Conservation (phyloP, 2,329 filamentous ascomycete species). For the Claviceps pazoutovae region DNA sequence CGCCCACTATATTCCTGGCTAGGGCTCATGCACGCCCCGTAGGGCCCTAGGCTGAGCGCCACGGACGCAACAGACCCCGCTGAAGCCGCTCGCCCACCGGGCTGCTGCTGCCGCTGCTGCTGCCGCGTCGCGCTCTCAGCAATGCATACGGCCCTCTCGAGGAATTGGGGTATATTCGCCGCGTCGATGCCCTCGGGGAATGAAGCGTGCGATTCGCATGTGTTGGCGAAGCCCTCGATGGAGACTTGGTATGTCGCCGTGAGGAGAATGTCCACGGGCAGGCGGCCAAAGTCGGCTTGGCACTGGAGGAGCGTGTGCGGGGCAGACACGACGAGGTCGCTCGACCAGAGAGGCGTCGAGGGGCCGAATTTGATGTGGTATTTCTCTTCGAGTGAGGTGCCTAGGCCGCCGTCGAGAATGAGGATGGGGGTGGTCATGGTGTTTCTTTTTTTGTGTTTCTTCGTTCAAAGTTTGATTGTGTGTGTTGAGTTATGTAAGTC, state of each 20-base stretch:
- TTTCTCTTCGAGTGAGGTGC: constrained; percentile 48
- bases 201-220: constrained; percentile 20
- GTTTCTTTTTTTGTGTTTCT: not conserved
- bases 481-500: too few species aligned
- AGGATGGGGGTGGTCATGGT: constrained; percentile 3
- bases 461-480: too few species aligned
- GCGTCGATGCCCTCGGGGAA: constrained; percentile 30
- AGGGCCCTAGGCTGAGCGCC: constrained; percentile 50
- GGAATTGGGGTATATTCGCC: constrained; percentile 24
- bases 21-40: constrained; percentile 53
- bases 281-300: constrained; percentile 39
- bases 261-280: constrained; percentile 48
- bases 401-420: constrained; percentile 53
- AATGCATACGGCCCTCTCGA: constrained; percentile 31
- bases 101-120: not conserved
- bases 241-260: constrained; percentile 57
- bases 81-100: too few species aligned
- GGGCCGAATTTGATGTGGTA: constrained; percentile 38
- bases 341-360: constrained; percentile 51
- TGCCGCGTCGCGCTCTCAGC: constrained; percentile 20
- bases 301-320: constrained; percentile 36
- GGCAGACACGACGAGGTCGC: constrained; percentile 45
- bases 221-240: constrained; percentile 38
- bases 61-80: constrained; percentile 15
- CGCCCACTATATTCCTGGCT: constrained; percentile 50